phyloP scores from a whole-genome alignment of 345 rosid species.

The Hypericum androsaemum region DNA sequence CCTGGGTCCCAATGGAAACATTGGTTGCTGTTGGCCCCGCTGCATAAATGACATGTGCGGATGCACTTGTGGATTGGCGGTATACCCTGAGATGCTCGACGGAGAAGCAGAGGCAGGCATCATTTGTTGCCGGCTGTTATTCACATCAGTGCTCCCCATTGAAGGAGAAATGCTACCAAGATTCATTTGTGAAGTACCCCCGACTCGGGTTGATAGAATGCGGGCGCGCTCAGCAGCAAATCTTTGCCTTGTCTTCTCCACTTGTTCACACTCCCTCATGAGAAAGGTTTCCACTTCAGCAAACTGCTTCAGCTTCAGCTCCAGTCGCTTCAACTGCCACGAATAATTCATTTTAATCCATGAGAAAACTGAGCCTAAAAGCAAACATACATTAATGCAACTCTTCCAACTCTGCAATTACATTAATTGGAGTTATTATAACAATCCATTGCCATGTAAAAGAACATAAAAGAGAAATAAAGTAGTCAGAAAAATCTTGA shows the following conservation, averaged over 20 bases:
- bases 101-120: slow-evolving; percentile 49
- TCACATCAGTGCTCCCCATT: slow-evolving; percentile 38
- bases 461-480: neutral
- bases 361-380: too few species aligned
- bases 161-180: slow-evolving; percentile 45
- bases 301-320: slow-evolving; percentile 95
- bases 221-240: slow-evolving; percentile 66
- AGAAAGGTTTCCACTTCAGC: slow-evolving; percentile 87
- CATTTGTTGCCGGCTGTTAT: slow-evolving; percentile 44
- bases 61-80: slow-evolving; percentile 46
- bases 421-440: too few species aligned
- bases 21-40: slow-evolving; percentile 34
- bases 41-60: slow-evolving; percentile 79
- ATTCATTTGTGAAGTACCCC: slow-evolving; percentile 37
- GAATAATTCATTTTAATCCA: neutral
- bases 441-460: too few species aligned
- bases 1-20: slow-evolving; percentile 68
- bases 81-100: slow-evolving; percentile 52
- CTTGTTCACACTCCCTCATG: slow-evolving; percentile 97
- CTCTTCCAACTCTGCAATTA: neutral
- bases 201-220: slow-evolving; percentile 47
- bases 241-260: slow-evolving; percentile 85
- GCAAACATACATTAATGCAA: neutral
- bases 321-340: slow-evolving; percentile 80
- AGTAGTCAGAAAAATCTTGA: neutral